Base-by-base conservation (phyloP, 192 early-diverging fungal genomes). In the Backusella liffmaniae region DNA sequence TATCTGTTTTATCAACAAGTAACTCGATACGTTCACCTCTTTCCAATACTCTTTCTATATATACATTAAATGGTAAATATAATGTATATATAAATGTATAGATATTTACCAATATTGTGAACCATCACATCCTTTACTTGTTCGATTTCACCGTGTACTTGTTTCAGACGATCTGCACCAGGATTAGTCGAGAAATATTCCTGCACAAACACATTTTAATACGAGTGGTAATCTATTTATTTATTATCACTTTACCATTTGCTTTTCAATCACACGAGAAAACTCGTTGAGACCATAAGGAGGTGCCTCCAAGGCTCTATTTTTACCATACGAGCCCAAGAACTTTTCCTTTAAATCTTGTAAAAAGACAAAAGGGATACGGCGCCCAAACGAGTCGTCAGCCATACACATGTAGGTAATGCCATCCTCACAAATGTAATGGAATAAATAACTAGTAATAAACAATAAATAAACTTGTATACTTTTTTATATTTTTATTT, bases 121-220 rank as follows among this genome's bases (percentile, higher is more conserved):
- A 95, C 93, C 95, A 98, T 96, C 51, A 96, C 94, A 86, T 96
- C 95, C 81, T 92, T 93, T 72, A 96, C 95, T 84, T 96, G 95
- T 68, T 95, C 93, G 77, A 98, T 95, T 82, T 96, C 94, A 30
- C 92, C 92, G 75, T 94, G 92, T 0, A 94, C 96, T 82, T 93
- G 91, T 26, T 91, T 89, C 73, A 95, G 87, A 37, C 86, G 86
- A 82, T 96, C 95, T 5, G 90, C 91, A 42, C 88, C 75, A 15
- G 91, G 90, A 79, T 89, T 89, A 23, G 88, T 85, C 39, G 91
- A 91, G 76, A 90, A 94, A 75, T 92, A 90, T 72, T 94, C 88
- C 90, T 92, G 78, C 59, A 49, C 21, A 62, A 23, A 1, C 67
- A 21, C 26, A 16, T 29, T 36, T 15, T n/a, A 35, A 18, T 44